phyloP scores from a whole-genome alignment of 2,329 filamentous ascomycete species.

The Colletotrichum liriopes region DNA sequence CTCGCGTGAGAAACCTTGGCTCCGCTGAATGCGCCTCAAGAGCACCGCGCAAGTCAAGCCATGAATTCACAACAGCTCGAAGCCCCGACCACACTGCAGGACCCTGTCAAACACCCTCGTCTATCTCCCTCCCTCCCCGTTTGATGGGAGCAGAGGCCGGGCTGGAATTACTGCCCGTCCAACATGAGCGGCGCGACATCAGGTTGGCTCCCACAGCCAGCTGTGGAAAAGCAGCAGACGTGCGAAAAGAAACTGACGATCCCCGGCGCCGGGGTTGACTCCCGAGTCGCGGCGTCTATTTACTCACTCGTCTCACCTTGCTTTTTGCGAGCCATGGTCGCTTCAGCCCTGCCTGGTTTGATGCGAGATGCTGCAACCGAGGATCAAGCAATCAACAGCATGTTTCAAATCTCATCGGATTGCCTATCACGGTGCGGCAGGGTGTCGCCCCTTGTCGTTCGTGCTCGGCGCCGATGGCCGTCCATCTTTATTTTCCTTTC shows the following conservation, averaged over 20 bases:
- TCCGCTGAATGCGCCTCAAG: not conserved
- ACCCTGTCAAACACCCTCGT: not conserved
- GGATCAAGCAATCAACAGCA: not conserved
- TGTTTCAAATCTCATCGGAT: not conserved
- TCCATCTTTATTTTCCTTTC: not conserved
- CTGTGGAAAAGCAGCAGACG: not conserved
- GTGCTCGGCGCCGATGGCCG: not conserved
- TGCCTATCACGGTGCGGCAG: not conserved
- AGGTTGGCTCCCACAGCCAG: not conserved
- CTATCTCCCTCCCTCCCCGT: not conserved
- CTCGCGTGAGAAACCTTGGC: not conserved
- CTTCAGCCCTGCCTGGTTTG: not conserved
- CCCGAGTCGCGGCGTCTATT: not conserved
- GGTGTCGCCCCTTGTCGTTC: not conserved
- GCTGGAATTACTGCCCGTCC: not conserved
- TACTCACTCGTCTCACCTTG: not conserved
- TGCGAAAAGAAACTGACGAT: not conserved
- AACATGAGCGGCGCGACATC: not conserved
- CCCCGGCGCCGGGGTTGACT: not conserved
- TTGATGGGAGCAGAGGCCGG: not conserved
- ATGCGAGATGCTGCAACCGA: conserved; percentile 4
- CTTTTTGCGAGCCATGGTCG: not conserved
- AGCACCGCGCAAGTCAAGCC: not conserved
- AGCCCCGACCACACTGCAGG: not conserved
- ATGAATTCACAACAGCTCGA: not conserved